Evolutionary conservation across 2,329 filamentous ascomycete genomes (phyloP), one percentile per base, ranked within the genome.

Genomic region (Tolypocladium ophioglossoides): DNA sequence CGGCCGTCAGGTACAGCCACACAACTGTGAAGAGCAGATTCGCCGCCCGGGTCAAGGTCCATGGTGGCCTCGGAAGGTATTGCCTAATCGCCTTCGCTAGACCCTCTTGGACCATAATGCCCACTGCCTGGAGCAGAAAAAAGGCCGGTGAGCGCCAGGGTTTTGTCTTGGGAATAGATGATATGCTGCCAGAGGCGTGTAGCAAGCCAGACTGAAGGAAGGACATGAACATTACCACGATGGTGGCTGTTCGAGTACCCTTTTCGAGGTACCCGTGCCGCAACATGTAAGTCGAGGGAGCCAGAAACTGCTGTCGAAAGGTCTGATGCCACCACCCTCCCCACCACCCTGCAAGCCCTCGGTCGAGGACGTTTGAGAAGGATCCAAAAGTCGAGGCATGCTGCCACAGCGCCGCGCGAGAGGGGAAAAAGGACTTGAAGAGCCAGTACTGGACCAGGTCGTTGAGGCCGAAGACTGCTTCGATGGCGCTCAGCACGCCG

Each of bases 321-420:
- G 86, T 85, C 70, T 96, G 91, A 68, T 97, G 92, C 92, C 92
- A 96, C 78, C 84, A 92, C 24, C 75, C 77, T 47, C 87, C 85
- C 92, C 92, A 97, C 70, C 86, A 87, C 1, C 91, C 91, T 1
- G 80, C 78, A 2, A 96, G 74, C 0, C 92, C 91, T 55, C 82
- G 75, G 57, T 90, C 81, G 12, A 85, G 69, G 2, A 91, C 74
- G 30, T 74, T 70, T 0, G 62, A 62, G 54, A 78, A 72, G 22
- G 74, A 74, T 14, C 87, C 85, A 56, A 84, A 77, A 5, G 79
- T 72, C 34, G 79, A 70, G 1, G 82, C 74, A 56, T 77, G 74
- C 50, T 76, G 72, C 79, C 78, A 83, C 2, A 80, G 69, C 49
- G 78, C 71, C 9, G 66, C 68, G 46, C 74, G 72, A 46, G 72